A percentile compares a stretch with the other conserved stretches of the same genome.
These are phyloP conservation scores for Colletotrichum cuscutae DNA, from an alignment of 2,329 filamentous ascomycete genomes.

Conservation along the genomic window DNA sequence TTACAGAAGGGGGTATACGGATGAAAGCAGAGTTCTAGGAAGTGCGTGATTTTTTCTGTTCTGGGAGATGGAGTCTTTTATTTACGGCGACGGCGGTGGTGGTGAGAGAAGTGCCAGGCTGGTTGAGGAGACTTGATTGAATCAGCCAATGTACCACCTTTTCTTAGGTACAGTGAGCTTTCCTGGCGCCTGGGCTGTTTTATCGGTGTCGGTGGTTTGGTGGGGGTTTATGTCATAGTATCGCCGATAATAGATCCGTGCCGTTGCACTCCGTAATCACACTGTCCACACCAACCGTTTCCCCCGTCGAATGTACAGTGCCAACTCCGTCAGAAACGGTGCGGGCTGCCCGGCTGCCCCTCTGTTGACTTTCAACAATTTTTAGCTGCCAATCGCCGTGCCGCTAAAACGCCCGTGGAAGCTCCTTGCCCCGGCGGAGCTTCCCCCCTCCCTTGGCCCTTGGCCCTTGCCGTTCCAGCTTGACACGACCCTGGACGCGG, in stretches of 20 bases:
- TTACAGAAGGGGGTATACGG: conserved; percentile 8
- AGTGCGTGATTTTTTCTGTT: conserved; percentile 43
- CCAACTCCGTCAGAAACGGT: background rate
- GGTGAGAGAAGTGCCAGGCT: conserved; percentile 38
- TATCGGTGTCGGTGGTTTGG: conserved; percentile 31
- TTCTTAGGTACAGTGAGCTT: conserved; percentile 1
- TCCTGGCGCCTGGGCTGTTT: conserved; percentile 19
- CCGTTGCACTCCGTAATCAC: background rate
- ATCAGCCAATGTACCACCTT: conserved; percentile 24
- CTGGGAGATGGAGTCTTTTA: conserved; percentile 7
- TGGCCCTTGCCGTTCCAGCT: background rate
- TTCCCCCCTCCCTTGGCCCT: background rate
- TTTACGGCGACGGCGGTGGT: conserved; percentile 30
- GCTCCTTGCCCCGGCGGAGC: conserved; percentile 26
- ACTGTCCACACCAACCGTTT: conserved; percentile 5
- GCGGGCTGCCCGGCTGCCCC: conserved; percentile 31
- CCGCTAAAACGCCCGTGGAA: conserved; percentile 30
- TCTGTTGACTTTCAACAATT: conserved; percentile 38
- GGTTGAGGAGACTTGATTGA: conserved; percentile 35
- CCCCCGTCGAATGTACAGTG: background rate
- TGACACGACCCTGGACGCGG: background rate
- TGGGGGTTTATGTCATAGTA: conserved; percentile 35
- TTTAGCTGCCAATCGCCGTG: conserved; percentile 34
- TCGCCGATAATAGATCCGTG: conserved; percentile 30
- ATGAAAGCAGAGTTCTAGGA: conserved; percentile 11